A percentile compares a stretch with the other conserved stretches of the same genome.
phyloP scores from a whole-genome alignment of 306 rosid species.

The Gastrolobium villosum region DNA sequence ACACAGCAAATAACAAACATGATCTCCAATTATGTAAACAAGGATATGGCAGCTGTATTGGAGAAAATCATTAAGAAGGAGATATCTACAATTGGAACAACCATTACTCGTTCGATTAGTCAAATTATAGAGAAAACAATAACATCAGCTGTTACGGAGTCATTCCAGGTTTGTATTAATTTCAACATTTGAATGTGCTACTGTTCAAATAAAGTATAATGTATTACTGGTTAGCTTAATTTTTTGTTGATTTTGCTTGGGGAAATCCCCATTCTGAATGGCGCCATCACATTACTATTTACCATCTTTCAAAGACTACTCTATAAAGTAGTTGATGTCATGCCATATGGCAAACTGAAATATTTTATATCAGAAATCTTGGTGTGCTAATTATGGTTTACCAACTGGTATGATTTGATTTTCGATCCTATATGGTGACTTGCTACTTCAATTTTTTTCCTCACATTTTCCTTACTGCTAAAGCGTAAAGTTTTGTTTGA shows the following conservation, averaged over 20 bases:
- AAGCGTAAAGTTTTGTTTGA: slow-evolving; percentile 16
- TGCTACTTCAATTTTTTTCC: slow-evolving; percentile 12
- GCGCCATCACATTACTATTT: slow-evolving; percentile 5
- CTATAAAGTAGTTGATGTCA: slow-evolving; percentile 16
- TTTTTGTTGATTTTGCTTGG: slow-evolving; percentile 13
- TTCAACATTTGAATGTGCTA: slow-evolving; percentile 28
- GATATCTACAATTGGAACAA: slow-evolving; percentile 67
- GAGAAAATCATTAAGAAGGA: slow-evolving; percentile 79
- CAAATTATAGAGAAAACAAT: slow-evolving; percentile 65
- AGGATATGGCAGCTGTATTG: slow-evolving; percentile 63
- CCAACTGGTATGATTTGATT: slow-evolving; percentile 27
- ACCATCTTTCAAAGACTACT: neutral
- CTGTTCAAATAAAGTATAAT: slow-evolving; percentile 33
- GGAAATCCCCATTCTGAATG: slow-evolving; percentile 35
- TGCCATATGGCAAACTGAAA: neutral
- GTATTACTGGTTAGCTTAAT: neutral
- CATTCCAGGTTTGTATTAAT: slow-evolving; percentile 69
- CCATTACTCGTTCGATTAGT: slow-evolving; percentile 62
- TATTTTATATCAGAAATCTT: slow-evolving; percentile 36
- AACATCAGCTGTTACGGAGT: slow-evolving; percentile 62
- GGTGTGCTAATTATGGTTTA: slow-evolving; percentile 31
- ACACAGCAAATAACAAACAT: slow-evolving; percentile 66
- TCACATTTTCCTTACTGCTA: slow-evolving; percentile 23
- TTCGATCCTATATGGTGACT: slow-evolving; percentile 29
- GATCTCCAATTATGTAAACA: slow-evolving; percentile 67